Base-by-base conservation (phyloP, 257 asterid species). In the Leptodermis oblonga region DNA sequence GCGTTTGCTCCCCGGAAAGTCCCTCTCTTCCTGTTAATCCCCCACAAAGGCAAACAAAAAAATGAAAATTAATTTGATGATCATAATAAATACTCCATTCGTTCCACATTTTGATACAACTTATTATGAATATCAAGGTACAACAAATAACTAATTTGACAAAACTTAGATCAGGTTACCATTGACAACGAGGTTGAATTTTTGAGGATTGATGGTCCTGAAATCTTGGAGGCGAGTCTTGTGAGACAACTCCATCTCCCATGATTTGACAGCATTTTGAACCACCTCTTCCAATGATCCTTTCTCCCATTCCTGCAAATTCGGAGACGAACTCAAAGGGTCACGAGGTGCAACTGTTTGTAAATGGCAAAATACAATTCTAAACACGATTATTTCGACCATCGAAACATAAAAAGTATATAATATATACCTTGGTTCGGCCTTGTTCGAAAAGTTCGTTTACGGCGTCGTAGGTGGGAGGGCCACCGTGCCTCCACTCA, bases 221-320 rank as follows among this genome's bases (percentile, higher is more conserved):
- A 92, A 86, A 65, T 92, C 96, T 74, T 84, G 78, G 4, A 86
- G 43, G 1, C 89, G 79, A 34, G 86, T 86, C 82, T 92, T 92
- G 88, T 92, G 98, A 41, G 98, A 92, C 11, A 89, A 66, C 79
- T 89, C 98, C 98, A 92, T 89, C 82, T 92, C 98, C 98, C 98
- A 89, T 65, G 98, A 82, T 70, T 92, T 92, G 15, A 92, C 83
- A 18, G 96, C 96, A 72, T 92, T 92, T 65, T 92, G 98, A 54
- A 89, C 96, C 63, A 83, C 86, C 88, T 89, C 97, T 73, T 89
- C 93, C 13, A 91, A 17, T 1, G 97, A 89, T 61, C 97, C 96
- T 71, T 89, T 84, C 2, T 85, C 48, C 96, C 97, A 91, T 67
- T 77, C 93, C 97, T 88, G 65, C 52, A 76, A 52, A 20, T 52